Conservation (phyloP, 2,329 filamentous ascomycete genomes). For the Ceratocystis cubensis region DNA sequence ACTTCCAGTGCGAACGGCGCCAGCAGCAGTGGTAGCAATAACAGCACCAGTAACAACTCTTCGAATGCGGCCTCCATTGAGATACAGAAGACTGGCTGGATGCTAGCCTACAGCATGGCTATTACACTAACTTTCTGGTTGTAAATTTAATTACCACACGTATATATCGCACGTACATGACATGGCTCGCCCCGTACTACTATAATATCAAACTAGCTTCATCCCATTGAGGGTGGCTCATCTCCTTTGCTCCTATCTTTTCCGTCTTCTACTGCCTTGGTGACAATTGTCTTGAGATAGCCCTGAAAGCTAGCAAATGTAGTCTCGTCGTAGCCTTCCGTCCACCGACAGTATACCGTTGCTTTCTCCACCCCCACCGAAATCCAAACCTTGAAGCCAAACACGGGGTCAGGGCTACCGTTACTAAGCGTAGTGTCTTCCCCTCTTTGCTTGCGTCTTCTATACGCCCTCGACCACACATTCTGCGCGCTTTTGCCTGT, state of each 20-base stretch:
- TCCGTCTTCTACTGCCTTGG: background rate
- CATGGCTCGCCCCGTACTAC: too few relatives aligned
- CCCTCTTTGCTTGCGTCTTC: slow-evolving; percentile 18
- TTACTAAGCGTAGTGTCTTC: slow-evolving; percentile 13
- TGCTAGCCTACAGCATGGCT: background rate
- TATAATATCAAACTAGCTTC: background rate
- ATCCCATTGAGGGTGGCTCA: too few relatives aligned
- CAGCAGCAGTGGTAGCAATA: too few relatives aligned
- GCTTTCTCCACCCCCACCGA: background rate
- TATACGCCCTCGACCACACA: slow-evolving; percentile 37
- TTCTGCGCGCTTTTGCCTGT: slow-evolving; percentile 54
- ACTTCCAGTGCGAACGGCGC: background rate
- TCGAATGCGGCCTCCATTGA: background rate
- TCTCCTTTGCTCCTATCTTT: background rate
- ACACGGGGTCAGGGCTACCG: slow-evolving; percentile 14
- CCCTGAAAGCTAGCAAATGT: slow-evolving; percentile 82
- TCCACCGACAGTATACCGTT: slow-evolving; percentile 38
- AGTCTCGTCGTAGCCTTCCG: slow-evolving; percentile 58
- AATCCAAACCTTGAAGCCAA: slow-evolving; percentile 21
- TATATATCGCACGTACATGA: too few relatives aligned
- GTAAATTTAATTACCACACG: too few relatives aligned
- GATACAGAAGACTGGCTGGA: background rate
- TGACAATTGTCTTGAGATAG: slow-evolving; percentile 44
- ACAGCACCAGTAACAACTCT: background rate
- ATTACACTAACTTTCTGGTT: background rate